Base-by-base conservation (phyloP, 2,329 filamentous ascomycete genomes). In the Calonectria leucothoes region DNA sequence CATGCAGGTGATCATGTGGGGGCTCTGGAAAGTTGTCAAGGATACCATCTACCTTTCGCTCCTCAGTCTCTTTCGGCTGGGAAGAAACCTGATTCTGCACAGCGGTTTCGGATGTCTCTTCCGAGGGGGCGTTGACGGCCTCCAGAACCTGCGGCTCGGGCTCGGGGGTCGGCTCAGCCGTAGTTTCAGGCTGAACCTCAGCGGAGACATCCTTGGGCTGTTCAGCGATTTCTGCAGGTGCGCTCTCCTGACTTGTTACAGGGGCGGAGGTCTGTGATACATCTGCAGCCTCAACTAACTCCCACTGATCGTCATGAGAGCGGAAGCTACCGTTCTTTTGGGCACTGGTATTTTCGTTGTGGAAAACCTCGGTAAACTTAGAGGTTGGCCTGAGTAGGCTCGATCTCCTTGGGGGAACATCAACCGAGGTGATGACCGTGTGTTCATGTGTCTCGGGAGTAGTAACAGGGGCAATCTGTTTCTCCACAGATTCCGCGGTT, bases 11-110 rank as follows among this genome's bases (percentile, higher is more conserved):
- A 25, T 59, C 69, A 14, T 74, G 72, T 23, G 76, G 76, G 51
- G 78, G 75, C 25, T 75, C 76, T 10, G 78, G 73, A 49, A 78
- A 78, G 31, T 75, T 70, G 7, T 73, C 59, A 20, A 77, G 35
- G 27, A 69, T 48, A 12, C 52, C 59, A 35, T 70, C 51, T 20
- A 70, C 74, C 10, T 71, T 71, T 20, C 35, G 42, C 11, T 73
- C 63, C 31, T 74, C 70, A 23, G 37, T 20, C 23, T 33, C 57
- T 20, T 73, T 65, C 15, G 35, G 14, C 29, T 69, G 65, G 12
- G 61, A 29, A 42, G 61, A 27, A 67, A 48, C 29, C 39, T 71
- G 52, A 5, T 17, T 5, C 25, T 75, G 59, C 35, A 66, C 65
- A 37, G 42, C 20, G 29, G 29, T 25, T 25, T 59, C 57, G 57